phyloP scores from a whole-genome alignment of 257 asterid genomes.

The Thymus quinquecostatus region DNA sequence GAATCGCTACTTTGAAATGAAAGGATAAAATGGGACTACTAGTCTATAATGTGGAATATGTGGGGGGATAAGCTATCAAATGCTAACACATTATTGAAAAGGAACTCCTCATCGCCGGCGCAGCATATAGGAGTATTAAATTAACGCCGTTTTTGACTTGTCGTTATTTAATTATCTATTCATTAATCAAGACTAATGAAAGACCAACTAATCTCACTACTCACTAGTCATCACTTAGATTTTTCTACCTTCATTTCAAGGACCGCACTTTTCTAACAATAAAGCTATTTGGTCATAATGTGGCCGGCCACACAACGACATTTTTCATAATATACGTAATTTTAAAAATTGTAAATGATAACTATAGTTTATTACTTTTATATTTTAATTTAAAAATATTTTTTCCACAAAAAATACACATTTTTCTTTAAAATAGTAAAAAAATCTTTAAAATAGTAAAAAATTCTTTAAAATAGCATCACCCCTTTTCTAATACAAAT shows the following conservation, averaged over 20 bases:
- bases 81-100: not conserved
- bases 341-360: no score
- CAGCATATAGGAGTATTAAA: not conserved
- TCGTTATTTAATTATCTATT: not conserved
- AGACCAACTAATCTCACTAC: not conserved
- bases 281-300: no score
- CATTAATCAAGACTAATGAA: not conserved
- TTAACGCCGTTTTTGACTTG: conserved; percentile 4
- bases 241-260: not conserved
- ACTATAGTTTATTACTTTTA: no score
- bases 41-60: conserved; percentile 16
- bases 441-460: no score
- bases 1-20: not conserved
- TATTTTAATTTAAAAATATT: no score
- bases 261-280: not conserved
- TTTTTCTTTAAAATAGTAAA: no score
- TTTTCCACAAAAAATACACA: no score
- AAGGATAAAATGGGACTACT: not conserved
- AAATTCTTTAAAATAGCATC: no score
- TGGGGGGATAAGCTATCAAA: not conserved
- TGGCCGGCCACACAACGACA: no score
- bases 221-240: not conserved
- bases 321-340: no score
- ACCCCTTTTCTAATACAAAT: not conserved
- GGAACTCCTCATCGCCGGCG: conserved; percentile 31